Base-by-base conservation (phyloP, 805 yeast species). In the Candida insectorum region DNA sequence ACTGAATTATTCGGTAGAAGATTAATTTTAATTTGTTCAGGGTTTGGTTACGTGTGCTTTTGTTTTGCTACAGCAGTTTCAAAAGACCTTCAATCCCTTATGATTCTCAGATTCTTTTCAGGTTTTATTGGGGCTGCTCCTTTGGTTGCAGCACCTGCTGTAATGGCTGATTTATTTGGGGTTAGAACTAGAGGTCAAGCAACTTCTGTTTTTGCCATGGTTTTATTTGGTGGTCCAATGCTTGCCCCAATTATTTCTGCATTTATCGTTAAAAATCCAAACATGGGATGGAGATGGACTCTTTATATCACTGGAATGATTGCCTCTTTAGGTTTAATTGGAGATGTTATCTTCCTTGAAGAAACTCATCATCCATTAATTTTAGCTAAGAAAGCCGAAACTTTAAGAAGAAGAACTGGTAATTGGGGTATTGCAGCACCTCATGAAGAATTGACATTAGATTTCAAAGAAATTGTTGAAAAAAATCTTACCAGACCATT, bases 51-150 rank as follows among this genome's bases (percentile, higher is more conserved):
- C 35, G 48, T 59, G 9, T 41, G 73, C 13, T 69, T 77, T 43
- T 58, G 71, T 2, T 66, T 75, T 46, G 95, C 84, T 3, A 75
- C 73, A 21, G 96, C 93, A 1, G 69, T 83, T n/a, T 84, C 86
- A 17, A 71, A 85, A 48, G 81, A 88, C 49, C 45, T 85, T 32
- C 95, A 86, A 60, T 79, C 94, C 0, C 65, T 87, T 37, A 54
- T 87, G 65, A 68, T 87, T 26, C 76, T 85, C 58, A 73, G 96
- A 43, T 86, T 85, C 51, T 80, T 87, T 54, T 79, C 81, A 16
- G 95, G 95, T 35, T 72, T 79, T 49, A 59, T 81, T 37, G 96
- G 95, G 44, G 86, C 94, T 14, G 87, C 93, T 25, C 87, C 94
- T 1, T 58, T 88, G 49, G 91, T 85, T 17, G 86, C 85, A 25